Base-by-base conservation (phyloP, 2,329 filamentous ascomycete species). In the Trichophyton verrucosum region DNA sequence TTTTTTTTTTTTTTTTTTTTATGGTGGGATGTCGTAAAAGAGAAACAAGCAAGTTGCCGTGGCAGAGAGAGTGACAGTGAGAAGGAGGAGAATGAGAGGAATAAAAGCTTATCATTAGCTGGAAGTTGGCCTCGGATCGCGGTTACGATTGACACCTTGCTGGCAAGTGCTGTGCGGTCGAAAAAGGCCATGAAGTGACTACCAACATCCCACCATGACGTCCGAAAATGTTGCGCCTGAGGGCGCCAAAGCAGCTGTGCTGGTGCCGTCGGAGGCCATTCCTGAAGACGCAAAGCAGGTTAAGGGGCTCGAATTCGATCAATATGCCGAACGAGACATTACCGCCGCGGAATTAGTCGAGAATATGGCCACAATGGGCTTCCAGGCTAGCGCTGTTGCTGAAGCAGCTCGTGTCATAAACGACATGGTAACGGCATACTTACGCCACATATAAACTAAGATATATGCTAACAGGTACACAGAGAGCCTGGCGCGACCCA, bases 341-440 rank as follows among this genome's bases (percentile, higher is more conserved):
- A 95, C 91, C 0, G 91, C 89, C 59, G 87, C 91, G 38, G 89
- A 96, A 71, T 80, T 99, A 65, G 82, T 94, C 24, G 79, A 85
- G 60, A 86, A 86, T 63, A 94, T 97, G 86, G 82, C 82, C 60
- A 81, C 85, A 73, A 96, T 95, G 87, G 94, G 88, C 15, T 91
- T 91, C 68, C 88, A 91, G 73, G 87, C 86, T 30, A 87, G 82
- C 61, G 86, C 89, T 20, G 86, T 96, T 67, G 87, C 86, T 38
- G 89, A 95, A 70, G 94, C 92, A 11, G 86, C 94, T 64, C 82
- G 88, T 62, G 95, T 97, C 70, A 91, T 99, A 72, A 94, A 99
- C 71, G 86, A 89, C 64, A 99, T 99, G 94, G 91, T 95, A 78
- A 64, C 64, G 66, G 61, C 33, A 59, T 24, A 9, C 8, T 64